Conservation (phyloP, 2,329 filamentous ascomycete genomes). For the Colletotrichum agaves region DNA sequence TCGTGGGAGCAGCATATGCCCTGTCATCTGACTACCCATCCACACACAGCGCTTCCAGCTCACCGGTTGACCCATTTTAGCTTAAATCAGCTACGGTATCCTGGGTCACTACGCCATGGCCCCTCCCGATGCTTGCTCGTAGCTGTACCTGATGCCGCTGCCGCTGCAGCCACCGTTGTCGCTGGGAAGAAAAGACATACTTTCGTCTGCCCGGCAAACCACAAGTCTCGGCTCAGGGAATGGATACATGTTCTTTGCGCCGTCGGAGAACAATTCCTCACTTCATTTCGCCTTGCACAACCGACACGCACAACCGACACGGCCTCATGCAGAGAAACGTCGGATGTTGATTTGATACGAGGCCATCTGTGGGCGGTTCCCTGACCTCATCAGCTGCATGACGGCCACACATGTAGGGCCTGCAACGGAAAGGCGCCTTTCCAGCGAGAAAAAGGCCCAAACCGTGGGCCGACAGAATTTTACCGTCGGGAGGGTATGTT, state of each 20-base stretch:
- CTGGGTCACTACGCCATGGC: slow-evolving; percentile 18
- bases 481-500: slow-evolving; percentile 15
- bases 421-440: slow-evolving; percentile 27
- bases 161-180: background rate
- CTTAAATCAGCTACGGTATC: slow-evolving; percentile 32
- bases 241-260: slow-evolving; percentile 1
- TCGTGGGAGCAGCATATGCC: background rate
- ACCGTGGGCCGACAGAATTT: slow-evolving; percentile 33
- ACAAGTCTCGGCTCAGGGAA: slow-evolving; percentile 26
- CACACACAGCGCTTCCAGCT: slow-evolving; percentile 26
- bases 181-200: slow-evolving; percentile 12
- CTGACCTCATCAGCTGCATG: slow-evolving; percentile 34
- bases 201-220: slow-evolving; percentile 5
- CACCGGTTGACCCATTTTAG: slow-evolving; percentile 36
- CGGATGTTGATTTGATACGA: slow-evolving; percentile 34
- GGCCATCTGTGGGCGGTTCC: slow-evolving; percentile 11
- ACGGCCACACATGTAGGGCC: slow-evolving; percentile 20
- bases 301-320: slow-evolving; percentile 9
- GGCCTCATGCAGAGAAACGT: slow-evolving; percentile 34
- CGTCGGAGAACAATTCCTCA: slow-evolving; percentile 1
- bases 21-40: slow-evolving; percentile 23
- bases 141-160: background rate
- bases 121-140: slow-evolving; percentile 20
- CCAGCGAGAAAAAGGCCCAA: slow-evolving; percentile 21
- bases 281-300: slow-evolving; percentile 25